These are phyloP conservation scores for Aquilaria sinensis DNA, from an alignment of 345 rosid genomes.

Conservation along the genomic window DNA sequence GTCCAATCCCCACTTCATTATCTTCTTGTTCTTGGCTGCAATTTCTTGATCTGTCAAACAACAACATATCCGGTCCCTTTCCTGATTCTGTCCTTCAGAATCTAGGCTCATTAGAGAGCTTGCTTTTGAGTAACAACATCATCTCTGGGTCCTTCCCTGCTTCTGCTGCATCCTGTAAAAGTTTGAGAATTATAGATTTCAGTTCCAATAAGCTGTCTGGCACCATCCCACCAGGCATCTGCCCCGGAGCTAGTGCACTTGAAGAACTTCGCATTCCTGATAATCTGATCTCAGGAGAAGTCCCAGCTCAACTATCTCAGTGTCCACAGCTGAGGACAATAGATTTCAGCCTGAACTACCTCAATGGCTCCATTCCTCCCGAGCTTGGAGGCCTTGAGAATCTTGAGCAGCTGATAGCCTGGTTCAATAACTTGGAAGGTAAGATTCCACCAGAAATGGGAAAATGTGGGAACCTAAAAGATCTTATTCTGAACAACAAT, in stretches of 20 bases:
- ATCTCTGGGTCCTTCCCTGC: conserved; percentile 72
- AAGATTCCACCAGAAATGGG: conserved; percentile 74
- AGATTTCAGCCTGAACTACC: conserved; percentile 82
- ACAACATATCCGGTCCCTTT: conserved; percentile 76
- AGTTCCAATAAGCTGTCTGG: conserved; percentile 80
- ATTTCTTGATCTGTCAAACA: conserved; percentile 73
- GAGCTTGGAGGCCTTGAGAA: conserved; percentile 72
- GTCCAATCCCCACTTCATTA: conserved; percentile 58
- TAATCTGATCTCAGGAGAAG: conserved; percentile 63
- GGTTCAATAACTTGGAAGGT: conserved; percentile 85
- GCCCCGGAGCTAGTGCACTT: conserved; percentile 72
- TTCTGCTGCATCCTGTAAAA: conserved; percentile 64
- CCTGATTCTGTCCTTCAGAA: conserved; percentile 49
- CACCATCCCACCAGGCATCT: conserved; percentile 63
- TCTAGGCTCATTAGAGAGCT: conserved; percentile 52
- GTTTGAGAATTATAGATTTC: conserved; percentile 53
- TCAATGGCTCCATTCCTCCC: conserved; percentile 75
- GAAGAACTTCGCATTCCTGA: conserved; percentile 85
- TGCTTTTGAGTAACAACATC: conserved; percentile 62
- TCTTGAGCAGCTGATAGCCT: conserved; percentile 87
- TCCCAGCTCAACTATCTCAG: conserved; percentile 70
- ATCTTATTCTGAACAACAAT: conserved; percentile 81
- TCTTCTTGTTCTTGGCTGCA: conserved; percentile 70
- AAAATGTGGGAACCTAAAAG: conserved; percentile 60
- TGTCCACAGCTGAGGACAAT: conserved; percentile 67